These are phyloP conservation scores for Erysimum cheiri DNA, from an alignment of 441 rosid genomes.

Conservation along the genomic window DNA sequence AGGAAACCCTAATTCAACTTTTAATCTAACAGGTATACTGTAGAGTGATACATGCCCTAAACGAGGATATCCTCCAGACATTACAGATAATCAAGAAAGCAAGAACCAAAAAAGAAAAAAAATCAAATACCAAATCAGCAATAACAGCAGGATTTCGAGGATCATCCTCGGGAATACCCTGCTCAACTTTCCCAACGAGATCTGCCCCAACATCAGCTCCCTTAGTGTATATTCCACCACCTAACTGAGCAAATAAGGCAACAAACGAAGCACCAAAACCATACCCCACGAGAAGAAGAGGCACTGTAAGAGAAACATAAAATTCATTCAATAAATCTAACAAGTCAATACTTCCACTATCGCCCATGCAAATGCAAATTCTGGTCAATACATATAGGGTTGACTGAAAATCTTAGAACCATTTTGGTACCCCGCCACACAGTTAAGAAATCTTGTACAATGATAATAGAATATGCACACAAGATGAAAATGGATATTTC, in stretches of 20 bases:
- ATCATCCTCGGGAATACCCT: conserved; percentile 99
- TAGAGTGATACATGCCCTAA: conserved; percentile 16
- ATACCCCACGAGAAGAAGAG: conserved; percentile 98
- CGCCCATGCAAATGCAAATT: conserved; percentile 7
- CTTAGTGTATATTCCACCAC: conserved; percentile 98
- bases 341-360: conserved; percentile 14
- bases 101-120: conserved; percentile 21
- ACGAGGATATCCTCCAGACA: not conserved
- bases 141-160: conserved; percentile 99
- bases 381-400: conserved; percentile 7
- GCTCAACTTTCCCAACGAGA: conserved; percentile 98
- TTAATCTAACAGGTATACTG: not conserved
- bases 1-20: not conserved
- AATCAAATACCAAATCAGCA: conserved; percentile 87
- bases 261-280: conserved; percentile 99
- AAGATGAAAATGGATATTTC: conserved; percentile 7
- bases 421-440: conserved; percentile 11
- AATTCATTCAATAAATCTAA: conserved; percentile 31
- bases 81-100: conserved; percentile 22
- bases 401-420: conserved; percentile 18
- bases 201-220: conserved; percentile 99
- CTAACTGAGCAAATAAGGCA: conserved; percentile 98
- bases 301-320: conserved; percentile 62
- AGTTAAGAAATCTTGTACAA: not conserved
- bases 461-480: conserved; percentile 18